A percentile compares a stretch with the other conserved stretches of the same genome.
Conservation (phyloP, 345 rosid species). For the Melastoma malabathricum region DNA sequence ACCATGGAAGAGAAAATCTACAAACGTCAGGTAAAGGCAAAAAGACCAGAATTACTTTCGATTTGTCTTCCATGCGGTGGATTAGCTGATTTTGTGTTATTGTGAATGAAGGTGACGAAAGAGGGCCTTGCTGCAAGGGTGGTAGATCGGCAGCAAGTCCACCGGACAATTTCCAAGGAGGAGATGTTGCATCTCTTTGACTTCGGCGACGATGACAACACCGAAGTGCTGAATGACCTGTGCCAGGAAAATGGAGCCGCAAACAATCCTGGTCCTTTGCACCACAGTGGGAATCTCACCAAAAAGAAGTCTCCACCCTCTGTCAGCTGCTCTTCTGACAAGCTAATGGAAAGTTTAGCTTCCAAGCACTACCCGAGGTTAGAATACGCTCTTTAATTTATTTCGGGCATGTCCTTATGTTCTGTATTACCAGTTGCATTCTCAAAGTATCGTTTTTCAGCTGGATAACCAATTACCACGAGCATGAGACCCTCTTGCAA, state of each 20-base stretch:
- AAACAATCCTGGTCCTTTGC: constrained; percentile 13
- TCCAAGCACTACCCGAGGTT: constrained; percentile 73
- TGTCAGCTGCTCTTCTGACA: constrained; percentile 70
- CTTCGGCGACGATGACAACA: constrained; percentile 80
- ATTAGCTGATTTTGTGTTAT: constrained; percentile 11
- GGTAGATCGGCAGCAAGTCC: constrained; percentile 97
- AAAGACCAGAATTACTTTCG: neutral
- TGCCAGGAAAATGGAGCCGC: constrained; percentile 22
- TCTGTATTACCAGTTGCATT: constrained; percentile 2
- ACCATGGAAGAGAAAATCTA: constrained; percentile 98
- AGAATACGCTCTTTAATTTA: neutral
- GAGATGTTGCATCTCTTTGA: constrained; percentile 99
- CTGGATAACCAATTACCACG: constrained; percentile 91
- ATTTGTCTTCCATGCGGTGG: neutral
- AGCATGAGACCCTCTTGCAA: constrained; percentile 94
- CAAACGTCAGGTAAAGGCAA: constrained; percentile 72
- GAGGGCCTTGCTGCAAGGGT: constrained; percentile 99
- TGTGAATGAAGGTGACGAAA: constrained; percentile 69
- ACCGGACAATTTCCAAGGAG: constrained; percentile 89
- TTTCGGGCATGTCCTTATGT: neutral
- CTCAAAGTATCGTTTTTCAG: constrained; percentile 17
- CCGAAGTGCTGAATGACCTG: constrained; percentile 37
- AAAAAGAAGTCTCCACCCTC: constrained; percentile 41
- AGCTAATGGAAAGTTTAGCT: constrained; percentile 72
- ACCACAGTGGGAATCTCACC: constrained; percentile 25